Evolutionary conservation across 129 eudicot species (phyloP), one percentile per base, ranked within the genome.

Genomic region (Escallonia rubra): DNA sequence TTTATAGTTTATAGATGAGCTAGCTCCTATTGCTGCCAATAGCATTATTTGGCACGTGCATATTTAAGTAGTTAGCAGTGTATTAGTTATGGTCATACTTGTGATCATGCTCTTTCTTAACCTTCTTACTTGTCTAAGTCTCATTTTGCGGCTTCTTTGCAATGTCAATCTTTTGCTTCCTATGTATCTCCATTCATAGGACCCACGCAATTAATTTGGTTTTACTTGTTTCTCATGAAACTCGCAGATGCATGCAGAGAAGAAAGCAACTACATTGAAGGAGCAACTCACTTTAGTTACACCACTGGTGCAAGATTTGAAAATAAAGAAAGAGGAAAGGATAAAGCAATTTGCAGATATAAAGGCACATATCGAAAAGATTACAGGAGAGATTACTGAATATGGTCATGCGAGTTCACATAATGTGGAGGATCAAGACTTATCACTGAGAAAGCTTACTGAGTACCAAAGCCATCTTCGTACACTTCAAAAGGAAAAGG

Each of bases 401-500:
- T 84, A 73, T 64, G 77, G 84, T 65, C 80, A 78, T 68, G 42
- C 68, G 47, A 69, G 66, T 69, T 55, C 86, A 41, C 46, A 84
- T 65, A 79, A 67, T 70, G 59, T 80, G 38, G 95, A 78, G 55
- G 95, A 90, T 49, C 86, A 87, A 65, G 95, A 87, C 70, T 78
- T 90, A 12, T 90, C 97, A 6, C 75, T 84, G 2, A 82, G 97
- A 74, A 87, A 87, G 74, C 95, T 90, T 16, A 82, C 76, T 1
- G 95, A 90, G 65, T 85, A 82, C 78, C 87, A 90, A 38, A 59
- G 86, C 8, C 82, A 80, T 60, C 92, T 90, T 55, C 85, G 79
- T 14, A 77, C 84, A 16, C 84, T 87, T 8, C 91, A 90, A 67
- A 90, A 85, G 79, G 97, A 90, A 73, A 90, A 87, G 97, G 97